Base-by-base conservation (phyloP, 441 rosid genomes). In the Brassica balearica region DNA sequence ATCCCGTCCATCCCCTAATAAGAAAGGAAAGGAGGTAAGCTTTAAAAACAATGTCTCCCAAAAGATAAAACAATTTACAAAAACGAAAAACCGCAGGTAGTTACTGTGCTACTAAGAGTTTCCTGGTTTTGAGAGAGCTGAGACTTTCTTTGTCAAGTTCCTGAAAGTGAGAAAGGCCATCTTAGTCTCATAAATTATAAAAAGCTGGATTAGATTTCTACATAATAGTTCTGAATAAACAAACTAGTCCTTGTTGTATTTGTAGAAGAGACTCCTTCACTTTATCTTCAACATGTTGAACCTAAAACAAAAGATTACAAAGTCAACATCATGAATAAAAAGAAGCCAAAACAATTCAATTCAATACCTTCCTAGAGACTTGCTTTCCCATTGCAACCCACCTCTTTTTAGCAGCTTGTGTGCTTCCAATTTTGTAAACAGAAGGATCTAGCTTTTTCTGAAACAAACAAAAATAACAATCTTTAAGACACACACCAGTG, bases 361-460 rank as follows among this genome's bases (percentile, higher is more conserved):
- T 60, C 53, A 29, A n/a, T 2, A 94, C 99, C 92, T 91, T 93
- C 73, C 99, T 86, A 4, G 92, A 91, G 70, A 95, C 79, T 77
- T 88, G 89, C 79, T 88, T 95, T 75, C 97, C 96, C 92, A 92
- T 88, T 53, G 86, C 93, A 73, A 95, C 92, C 99, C 99, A 95
- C 73, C 88, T 90, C 80, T 92, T 91, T 82, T 89, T 92, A 34
- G 85, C 92, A 74, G 91, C 97, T 75, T 93, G 98, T 5, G 88
- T 72, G 79, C 87, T 81, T 14, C 94, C 97, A 77, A 95, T 90
- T 65, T 84, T 87, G 88, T 86, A 92, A 38, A 91, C 85, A 0
- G 87, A 72, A 73, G 92, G 86, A 74, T 85, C 87, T 8, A 95
- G 83, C 78, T 79, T 92, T 88, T 84, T 88, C 96, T 95, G 95